These are phyloP conservation scores for Quercus suber DNA, from an alignment of 306 rosid species.

Conservation along the genomic window DNA sequence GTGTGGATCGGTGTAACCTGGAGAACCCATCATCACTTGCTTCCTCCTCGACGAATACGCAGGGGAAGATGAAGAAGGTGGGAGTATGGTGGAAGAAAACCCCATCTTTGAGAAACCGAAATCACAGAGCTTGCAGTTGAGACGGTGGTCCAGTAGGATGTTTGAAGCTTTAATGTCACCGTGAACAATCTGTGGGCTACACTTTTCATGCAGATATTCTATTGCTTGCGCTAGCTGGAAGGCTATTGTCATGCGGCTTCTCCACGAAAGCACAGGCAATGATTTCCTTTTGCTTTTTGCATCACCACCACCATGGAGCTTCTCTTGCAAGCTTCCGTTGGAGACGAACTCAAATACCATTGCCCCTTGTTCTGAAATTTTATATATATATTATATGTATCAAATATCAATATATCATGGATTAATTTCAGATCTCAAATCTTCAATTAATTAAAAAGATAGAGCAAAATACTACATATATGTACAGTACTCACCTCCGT, in stretches of 20 bases:
- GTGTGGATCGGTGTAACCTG: slow-evolving; percentile 55
- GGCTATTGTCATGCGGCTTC: slow-evolving; percentile 35
- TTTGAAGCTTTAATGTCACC: slow-evolving; percentile 51
- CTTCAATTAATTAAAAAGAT: too few species aligned
- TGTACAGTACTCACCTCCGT: slow-evolving; percentile 18
- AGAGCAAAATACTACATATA: background rate
- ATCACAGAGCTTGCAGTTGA: slow-evolving; percentile 47
- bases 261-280: slow-evolving; percentile 33
- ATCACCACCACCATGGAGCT: slow-evolving; percentile 23
- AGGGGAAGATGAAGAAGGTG: background rate
- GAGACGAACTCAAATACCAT: slow-evolving; percentile 41
- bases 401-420: background rate
- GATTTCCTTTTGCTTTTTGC: background rate
- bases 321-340: slow-evolving; percentile 46
- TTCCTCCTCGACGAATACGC: slow-evolving; percentile 12
- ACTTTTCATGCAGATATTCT: slow-evolving; percentile 40
- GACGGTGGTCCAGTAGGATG: slow-evolving; percentile 33
- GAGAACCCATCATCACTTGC: slow-evolving; percentile 51
- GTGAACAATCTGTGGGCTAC: slow-evolving; percentile 42
- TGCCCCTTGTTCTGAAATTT: slow-evolving; percentile 34
- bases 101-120: slow-evolving; percentile 55
- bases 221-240: slow-evolving; percentile 38
- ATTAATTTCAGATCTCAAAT: background rate
- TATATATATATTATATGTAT: too few species aligned
- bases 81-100: slow-evolving; percentile 34